phyloP scores from a whole-genome alignment of 2,329 filamentous ascomycete genomes.

The Rhynchosporium secalis region DNA sequence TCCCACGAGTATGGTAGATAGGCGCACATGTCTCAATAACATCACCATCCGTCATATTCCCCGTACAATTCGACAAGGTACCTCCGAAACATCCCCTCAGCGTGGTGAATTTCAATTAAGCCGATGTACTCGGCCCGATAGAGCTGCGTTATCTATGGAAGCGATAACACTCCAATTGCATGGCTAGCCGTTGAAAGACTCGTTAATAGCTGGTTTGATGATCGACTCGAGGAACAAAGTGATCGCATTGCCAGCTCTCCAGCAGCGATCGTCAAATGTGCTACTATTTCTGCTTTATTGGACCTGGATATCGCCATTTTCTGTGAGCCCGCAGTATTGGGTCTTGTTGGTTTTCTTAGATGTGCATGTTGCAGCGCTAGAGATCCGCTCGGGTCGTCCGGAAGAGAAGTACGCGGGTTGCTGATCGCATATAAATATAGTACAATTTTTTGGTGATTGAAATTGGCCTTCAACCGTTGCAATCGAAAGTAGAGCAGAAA shows the following conservation, averaged over 20 bases:
- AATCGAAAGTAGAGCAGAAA: not conserved
- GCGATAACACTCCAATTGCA: not conserved
- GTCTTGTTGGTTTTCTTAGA: not conserved
- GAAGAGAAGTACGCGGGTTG: conserved; percentile 2
- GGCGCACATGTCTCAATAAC: conserved; percentile 3
- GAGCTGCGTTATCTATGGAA: not conserved
- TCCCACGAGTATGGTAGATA: not conserved
- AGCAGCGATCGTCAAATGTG: not conserved
- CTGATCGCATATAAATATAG: not conserved
- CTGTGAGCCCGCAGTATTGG: not conserved
- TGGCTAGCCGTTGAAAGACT: conserved; percentile 1
- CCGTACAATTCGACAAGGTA: not conserved
- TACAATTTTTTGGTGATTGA: not conserved
- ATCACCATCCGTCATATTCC: not conserved
- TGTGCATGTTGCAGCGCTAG: conserved; percentile 1
- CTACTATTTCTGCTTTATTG: not conserved
- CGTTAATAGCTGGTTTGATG: conserved; percentile 1
- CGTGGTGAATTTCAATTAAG: conserved; percentile 7
- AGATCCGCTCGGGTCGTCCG: not conserved
- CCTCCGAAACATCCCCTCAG: not conserved
- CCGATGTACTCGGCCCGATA: not conserved
- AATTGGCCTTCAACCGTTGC: not conserved
- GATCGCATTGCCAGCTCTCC: not conserved
- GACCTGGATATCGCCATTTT: conserved; percentile 6
- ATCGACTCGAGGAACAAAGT: not conserved